Conservation (phyloP, 768 basidiomycete genomes). For the Heimioporus sp. region DNA sequence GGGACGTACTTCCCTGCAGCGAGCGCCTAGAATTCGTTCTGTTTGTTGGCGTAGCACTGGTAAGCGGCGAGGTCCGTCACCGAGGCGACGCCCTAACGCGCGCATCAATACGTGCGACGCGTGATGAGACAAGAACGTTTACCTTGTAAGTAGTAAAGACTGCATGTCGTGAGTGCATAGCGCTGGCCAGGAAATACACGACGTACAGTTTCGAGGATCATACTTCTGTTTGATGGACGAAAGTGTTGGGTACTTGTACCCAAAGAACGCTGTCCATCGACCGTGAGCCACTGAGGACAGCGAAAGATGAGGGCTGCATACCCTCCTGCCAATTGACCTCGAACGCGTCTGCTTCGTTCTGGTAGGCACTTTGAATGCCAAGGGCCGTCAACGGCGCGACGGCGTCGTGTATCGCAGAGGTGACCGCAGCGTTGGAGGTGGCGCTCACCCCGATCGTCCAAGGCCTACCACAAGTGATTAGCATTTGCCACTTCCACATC, state of each 20-base stretch:
- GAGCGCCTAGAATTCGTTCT: not conserved
- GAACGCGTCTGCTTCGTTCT: constrained; percentile 19
- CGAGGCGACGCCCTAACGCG: constrained; percentile 4
- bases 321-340: constrained; percentile 21
- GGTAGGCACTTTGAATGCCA: constrained; percentile 21
- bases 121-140: not conserved
- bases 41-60: constrained; percentile 1
- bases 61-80: constrained; percentile 1
- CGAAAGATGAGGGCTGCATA: not conserved
- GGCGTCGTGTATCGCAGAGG: constrained; percentile 5
- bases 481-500: not conserved
- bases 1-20: too few species aligned
- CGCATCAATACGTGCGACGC: not conserved
- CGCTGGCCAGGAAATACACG: too few species aligned
- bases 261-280: constrained; percentile 14
- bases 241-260: constrained; percentile 17
- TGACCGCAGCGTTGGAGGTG: not conserved
- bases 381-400: constrained; percentile 12
- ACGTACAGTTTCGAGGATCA: constrained; percentile 21
- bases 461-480: not conserved
- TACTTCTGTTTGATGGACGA: constrained; percentile 20
- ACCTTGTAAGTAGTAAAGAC: constrained; percentile 24
- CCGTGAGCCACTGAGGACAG: not conserved
- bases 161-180: not conserved
- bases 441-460: constrained; percentile 14